Evolutionary conservation across 352 stramenopile genomes (phyloP).

Genomic region (Blastocystis hominis): DNA sequence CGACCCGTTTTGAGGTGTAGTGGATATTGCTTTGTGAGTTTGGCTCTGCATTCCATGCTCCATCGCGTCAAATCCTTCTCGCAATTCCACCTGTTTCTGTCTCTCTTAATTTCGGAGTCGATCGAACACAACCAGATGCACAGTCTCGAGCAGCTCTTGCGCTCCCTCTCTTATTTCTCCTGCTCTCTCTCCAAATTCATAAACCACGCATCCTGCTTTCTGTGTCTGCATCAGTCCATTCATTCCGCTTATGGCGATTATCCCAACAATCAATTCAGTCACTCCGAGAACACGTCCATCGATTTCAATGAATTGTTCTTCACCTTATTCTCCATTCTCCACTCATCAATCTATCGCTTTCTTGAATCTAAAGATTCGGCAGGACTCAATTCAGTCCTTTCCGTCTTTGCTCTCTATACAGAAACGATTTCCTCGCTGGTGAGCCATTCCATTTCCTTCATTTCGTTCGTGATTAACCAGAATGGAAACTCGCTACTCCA

Average conservation of each 20-base stretch:
- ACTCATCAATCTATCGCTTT: neutral
- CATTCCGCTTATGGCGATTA: neutral
- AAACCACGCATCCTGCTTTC: neutral
- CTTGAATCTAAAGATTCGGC: neutral
- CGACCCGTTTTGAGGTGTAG: neutral
- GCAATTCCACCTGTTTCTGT: neutral
- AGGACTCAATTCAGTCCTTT: neutral
- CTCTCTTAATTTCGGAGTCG: neutral
- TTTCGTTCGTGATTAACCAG: neutral
- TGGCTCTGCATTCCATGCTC: neutral
- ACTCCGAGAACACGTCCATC: neutral
- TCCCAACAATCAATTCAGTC: neutral
- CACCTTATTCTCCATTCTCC: neutral
- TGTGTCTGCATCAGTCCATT: neutral
- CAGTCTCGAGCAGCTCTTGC: neutral
- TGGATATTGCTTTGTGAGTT: slow-evolving; percentile 12
- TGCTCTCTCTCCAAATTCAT: slow-evolving; percentile 2
- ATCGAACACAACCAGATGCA: neutral
- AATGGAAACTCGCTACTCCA: neutral
- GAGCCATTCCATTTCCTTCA: neutral
- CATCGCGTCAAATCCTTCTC: neutral
- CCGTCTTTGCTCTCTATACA: neutral
- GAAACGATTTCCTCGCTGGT: neutral
- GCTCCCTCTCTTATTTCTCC: neutral
- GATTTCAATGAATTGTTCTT: slow-evolving; percentile 29